These are phyloP conservation scores for Vinca minor DNA, from an alignment of 257 asterid genomes.

Conservation along the genomic window DNA sequence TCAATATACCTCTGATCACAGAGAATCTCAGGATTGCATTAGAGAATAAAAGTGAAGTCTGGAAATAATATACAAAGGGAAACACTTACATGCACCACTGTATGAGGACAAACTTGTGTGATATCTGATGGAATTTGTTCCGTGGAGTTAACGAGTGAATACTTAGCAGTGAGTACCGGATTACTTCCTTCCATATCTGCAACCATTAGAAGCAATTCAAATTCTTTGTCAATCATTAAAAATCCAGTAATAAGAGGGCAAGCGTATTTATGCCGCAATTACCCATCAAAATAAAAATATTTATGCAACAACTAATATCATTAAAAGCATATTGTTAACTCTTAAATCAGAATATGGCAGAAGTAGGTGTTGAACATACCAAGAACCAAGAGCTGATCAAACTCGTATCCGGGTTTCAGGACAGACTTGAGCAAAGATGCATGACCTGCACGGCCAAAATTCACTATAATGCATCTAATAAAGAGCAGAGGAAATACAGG, in stretches of 20 bases:
- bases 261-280: not conserved
- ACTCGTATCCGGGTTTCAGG: slow-evolving; percentile 72
- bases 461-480: slow-evolving; percentile 7
- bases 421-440: slow-evolving; percentile 50
- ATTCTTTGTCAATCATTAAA: not conserved
- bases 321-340: not conserved
- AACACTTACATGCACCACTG: slow-evolving; percentile 76
- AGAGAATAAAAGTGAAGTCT: not conserved
- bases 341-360: slow-evolving; percentile 1
- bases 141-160: slow-evolving; percentile 57
- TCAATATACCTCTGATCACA: not conserved
- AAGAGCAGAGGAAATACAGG: slow-evolving; percentile 6
- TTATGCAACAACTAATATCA: not conserved
- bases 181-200: slow-evolving; percentile 81
- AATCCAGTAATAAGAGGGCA: not conserved
- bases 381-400: slow-evolving; percentile 82
- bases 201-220: slow-evolving; percentile 16
- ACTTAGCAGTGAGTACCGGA: slow-evolving; percentile 68
- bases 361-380: slow-evolving; percentile 36
- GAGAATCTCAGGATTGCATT: not conserved
- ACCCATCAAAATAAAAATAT: too few species aligned
- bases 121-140: slow-evolving; percentile 70
- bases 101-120: slow-evolving; percentile 50
- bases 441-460: slow-evolving; percentile 47
- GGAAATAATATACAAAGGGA: slow-evolving; percentile 8